A percentile compares a stretch with the other conserved stretches of the same genome.
Conservation (phyloP, 2,329 filamentous ascomycete genomes). For the Exophiala calicioides region DNA sequence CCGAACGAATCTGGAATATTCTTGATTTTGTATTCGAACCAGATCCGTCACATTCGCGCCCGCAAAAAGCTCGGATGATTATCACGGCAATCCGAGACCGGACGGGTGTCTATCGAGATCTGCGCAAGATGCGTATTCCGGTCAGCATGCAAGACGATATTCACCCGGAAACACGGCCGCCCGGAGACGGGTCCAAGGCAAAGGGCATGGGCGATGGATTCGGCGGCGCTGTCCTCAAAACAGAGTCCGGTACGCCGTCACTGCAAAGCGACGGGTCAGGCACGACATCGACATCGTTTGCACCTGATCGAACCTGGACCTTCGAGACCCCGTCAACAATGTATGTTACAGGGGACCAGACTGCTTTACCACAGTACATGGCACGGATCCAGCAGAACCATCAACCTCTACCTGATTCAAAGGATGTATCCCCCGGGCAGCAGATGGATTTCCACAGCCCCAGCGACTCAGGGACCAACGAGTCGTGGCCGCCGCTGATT, state of each 20-base stretch:
- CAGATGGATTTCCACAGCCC: slow-evolving; percentile 25
- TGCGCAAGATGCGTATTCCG: slow-evolving; percentile 34
- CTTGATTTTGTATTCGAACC: slow-evolving; percentile 72
- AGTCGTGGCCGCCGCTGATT: slow-evolving; percentile 29
- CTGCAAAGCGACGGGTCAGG: neutral
- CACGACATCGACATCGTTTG: slow-evolving; percentile 5
- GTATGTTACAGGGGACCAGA: slow-evolving; percentile 11
- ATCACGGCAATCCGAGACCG: slow-evolving; percentile 61
- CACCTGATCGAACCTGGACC: slow-evolving; percentile 21
- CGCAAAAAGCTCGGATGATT: slow-evolving; percentile 62
- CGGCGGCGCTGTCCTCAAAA: neutral
- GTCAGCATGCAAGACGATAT: slow-evolving; percentile 28
- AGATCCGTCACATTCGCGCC: slow-evolving; percentile 52
- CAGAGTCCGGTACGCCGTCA: neutral
- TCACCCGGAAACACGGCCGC: neutral
- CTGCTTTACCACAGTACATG: slow-evolving; percentile 4
- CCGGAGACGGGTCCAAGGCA: neutral
- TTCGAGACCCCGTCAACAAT: slow-evolving; percentile 28
- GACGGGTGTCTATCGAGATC: slow-evolving; percentile 35
- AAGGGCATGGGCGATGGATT: neutral
- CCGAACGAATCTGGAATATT: slow-evolving; percentile 68
- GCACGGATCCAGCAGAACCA: too few relatives aligned
- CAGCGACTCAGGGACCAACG: slow-evolving; percentile 28
- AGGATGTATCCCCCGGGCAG: slow-evolving; percentile 19
- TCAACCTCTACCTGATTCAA: slow-evolving; percentile 1